Percentiles rank a stretch among this genome's conserved stretches.
Evolutionary conservation across 2,329 filamentous ascomycete species (phyloP).

Genomic region (Clonostachys byssicola): DNA sequence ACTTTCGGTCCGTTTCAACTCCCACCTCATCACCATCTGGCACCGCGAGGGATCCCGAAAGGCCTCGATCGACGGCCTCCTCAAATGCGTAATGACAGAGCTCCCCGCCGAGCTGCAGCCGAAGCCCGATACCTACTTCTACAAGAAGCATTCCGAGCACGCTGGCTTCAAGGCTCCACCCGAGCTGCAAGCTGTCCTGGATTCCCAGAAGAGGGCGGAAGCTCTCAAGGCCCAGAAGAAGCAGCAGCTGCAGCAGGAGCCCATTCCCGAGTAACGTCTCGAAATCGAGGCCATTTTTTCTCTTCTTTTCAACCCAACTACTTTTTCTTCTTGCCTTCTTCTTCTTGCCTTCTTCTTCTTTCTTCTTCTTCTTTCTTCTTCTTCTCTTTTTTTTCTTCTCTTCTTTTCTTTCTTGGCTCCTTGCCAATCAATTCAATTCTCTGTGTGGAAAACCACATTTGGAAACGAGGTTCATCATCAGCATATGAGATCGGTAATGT

Average conservation of each 20-base stretch:
- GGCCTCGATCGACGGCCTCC: constrained; percentile 70
- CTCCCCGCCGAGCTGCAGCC: constrained; percentile 70
- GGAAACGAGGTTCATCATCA: too few relatives aligned
- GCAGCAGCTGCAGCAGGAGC: constrained; percentile 3
- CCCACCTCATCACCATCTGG: constrained; percentile 86
- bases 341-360: too few relatives aligned
- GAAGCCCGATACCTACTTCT: constrained; percentile 70
- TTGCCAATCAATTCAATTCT: too few relatives aligned
- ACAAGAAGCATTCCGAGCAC: constrained; percentile 89
- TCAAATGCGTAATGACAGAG: constrained; percentile 68
- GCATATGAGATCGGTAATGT: too few relatives aligned
- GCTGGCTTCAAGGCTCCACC: constrained; percentile 69
- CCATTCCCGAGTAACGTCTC: too few relatives aligned
- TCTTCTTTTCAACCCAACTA: too few relatives aligned
- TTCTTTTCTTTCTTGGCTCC: too few relatives aligned
- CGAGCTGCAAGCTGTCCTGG: constrained; percentile 52
- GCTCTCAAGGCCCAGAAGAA: constrained; percentile 5
- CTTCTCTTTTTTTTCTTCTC: too few relatives aligned
- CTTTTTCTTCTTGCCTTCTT: too few relatives aligned
- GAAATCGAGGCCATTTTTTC: too few relatives aligned
- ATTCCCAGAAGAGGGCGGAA: constrained; percentile 49
- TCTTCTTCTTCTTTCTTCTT: too few relatives aligned
- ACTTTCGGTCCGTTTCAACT: constrained; percentile 84
- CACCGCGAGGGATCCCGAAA: constrained; percentile 83
- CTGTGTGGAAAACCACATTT: too few relatives aligned